Percentiles rank a stretch among this genome's conserved stretches.
These are phyloP conservation scores for Cordyceps fumosorosea DNA, from an alignment of 2,329 filamentous ascomycete species.

Conservation along the genomic window DNA sequence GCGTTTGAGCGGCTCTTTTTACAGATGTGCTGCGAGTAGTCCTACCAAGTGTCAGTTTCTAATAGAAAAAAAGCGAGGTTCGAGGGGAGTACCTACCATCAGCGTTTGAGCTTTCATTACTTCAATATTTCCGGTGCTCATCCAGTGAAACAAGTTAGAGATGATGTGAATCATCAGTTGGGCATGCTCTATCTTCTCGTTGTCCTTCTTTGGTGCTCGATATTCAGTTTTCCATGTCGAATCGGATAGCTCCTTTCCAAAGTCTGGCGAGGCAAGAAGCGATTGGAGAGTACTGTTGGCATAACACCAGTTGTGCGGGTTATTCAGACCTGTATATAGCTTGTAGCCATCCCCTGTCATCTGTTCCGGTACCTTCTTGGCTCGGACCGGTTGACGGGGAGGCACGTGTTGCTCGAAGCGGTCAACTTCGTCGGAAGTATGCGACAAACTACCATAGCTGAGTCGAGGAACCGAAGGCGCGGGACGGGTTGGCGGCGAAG, in stretches of 20 bases:
- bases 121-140: constrained; percentile 43
- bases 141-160: constrained; percentile 52
- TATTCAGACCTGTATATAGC: constrained; percentile 59
- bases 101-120: constrained; percentile 40
- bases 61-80: constrained; percentile 4
- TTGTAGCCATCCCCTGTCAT: constrained; percentile 35
- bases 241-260: constrained; percentile 52
- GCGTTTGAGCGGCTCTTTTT: constrained; percentile 22
- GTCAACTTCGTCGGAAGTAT: constrained; percentile 29
- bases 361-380: constrained; percentile 35
- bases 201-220: constrained; percentile 19
- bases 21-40: constrained; percentile 44
- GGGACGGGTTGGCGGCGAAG: constrained; percentile 57
- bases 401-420: constrained; percentile 33
- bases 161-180: constrained; percentile 57
- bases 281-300: constrained; percentile 88
- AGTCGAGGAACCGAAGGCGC: constrained; percentile 59
- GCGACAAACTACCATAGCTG: constrained; percentile 71
- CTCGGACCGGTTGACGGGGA: constrained; percentile 30
- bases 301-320: constrained; percentile 81
- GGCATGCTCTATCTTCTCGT: constrained; percentile 43
- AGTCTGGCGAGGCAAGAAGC: constrained; percentile 63
- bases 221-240: neutral
- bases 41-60: constrained; percentile 31
- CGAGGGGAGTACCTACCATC: constrained; percentile 39